Conservation (phyloP, 176 grass and related monocot species). For the Avena insularis region DNA sequence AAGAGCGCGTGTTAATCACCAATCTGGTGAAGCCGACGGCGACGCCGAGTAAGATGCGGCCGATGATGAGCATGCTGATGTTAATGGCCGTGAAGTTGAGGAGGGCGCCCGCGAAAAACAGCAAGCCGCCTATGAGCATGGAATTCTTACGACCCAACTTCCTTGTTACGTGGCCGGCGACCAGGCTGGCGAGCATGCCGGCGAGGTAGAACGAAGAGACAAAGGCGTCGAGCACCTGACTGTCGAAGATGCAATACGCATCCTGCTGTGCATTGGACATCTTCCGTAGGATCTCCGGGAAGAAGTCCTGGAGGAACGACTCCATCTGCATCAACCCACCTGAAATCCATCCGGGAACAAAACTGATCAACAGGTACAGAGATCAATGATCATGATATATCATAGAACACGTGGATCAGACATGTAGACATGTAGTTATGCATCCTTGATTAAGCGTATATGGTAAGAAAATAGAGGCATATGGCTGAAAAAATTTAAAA, state of each 20-base stretch:
- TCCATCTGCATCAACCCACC: constrained; percentile 78
- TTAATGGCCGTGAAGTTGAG: constrained; percentile 66
- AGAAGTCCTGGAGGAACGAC: constrained; percentile 74
- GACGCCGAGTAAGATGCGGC: constrained; percentile 74
- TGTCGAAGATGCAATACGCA: constrained; percentile 75
- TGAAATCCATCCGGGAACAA: constrained; percentile 3
- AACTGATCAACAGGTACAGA: neutral
- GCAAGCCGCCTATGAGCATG: constrained; percentile 63
- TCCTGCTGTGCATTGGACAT: constrained; percentile 54
- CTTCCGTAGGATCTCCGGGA: constrained; percentile 58
- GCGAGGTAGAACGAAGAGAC: constrained; percentile 81
- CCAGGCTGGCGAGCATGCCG: constrained; percentile 53
- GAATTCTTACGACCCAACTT: constrained; percentile 51
- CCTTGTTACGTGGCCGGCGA: constrained; percentile 62
- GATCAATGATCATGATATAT: neutral
- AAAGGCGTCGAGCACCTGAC: constrained; percentile 61
- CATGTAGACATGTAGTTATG: too few relatives aligned
- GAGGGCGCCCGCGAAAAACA: constrained; percentile 61
- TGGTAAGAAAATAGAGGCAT: too few relatives aligned
- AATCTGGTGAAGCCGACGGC: constrained; percentile 71
- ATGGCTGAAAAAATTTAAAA: too few relatives aligned
- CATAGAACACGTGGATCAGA: neutral
- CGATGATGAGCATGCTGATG: constrained; percentile 78
- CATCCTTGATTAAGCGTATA: too few relatives aligned
- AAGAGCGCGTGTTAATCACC: neutral